These are phyloP conservation scores for Smithsoniella earleae DNA, from an alignment of 163 green algal species.

Conservation along the genomic window DNA sequence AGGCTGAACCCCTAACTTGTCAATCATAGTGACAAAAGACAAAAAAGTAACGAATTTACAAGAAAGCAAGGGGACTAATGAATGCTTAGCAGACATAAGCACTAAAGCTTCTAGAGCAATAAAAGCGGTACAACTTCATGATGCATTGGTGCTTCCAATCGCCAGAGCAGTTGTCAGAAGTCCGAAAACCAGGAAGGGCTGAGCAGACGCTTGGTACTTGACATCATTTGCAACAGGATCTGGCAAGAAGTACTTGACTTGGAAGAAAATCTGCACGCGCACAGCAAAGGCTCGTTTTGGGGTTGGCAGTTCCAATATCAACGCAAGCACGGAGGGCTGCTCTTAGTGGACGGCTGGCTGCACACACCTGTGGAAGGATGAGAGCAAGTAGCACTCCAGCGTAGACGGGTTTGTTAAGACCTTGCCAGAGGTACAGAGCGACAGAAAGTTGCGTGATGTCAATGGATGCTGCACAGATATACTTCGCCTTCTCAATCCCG, in stretches of 20 bases:
- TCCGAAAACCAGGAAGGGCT: slow-evolving; percentile 97
- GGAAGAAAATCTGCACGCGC: slow-evolving; percentile 67
- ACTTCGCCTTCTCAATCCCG: slow-evolving; percentile 93
- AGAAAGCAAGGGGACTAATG: too few relatives aligned
- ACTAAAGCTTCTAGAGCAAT: too few relatives aligned
- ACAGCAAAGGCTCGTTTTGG: neutral
- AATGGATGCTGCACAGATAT: slow-evolving; percentile 87
- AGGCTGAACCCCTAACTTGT: too few relatives aligned
- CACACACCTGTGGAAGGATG: slow-evolving; percentile 79
- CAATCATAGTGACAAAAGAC: too few relatives aligned
- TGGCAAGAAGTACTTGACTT: slow-evolving; percentile 90
- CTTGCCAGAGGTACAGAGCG: slow-evolving; percentile 74
- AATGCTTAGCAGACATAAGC: too few relatives aligned
- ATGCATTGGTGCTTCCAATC: slow-evolving; percentile 58
- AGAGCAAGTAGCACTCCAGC: slow-evolving; percentile 77
- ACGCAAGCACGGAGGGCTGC: neutral
- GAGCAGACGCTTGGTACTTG: slow-evolving; percentile 85
- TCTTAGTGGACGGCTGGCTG: too few relatives aligned
- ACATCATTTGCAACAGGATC: slow-evolving; percentile 96
- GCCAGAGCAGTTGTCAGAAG: slow-evolving; percentile 86
- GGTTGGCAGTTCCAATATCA: neutral
- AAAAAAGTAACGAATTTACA: too few relatives aligned
- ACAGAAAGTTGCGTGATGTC: slow-evolving; percentile 81
- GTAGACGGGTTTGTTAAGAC: slow-evolving; percentile 75
- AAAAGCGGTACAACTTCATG: too few relatives aligned